Conservation (phyloP, 1,284 basidiomycete species). For the Sutorius eximius region DNA sequence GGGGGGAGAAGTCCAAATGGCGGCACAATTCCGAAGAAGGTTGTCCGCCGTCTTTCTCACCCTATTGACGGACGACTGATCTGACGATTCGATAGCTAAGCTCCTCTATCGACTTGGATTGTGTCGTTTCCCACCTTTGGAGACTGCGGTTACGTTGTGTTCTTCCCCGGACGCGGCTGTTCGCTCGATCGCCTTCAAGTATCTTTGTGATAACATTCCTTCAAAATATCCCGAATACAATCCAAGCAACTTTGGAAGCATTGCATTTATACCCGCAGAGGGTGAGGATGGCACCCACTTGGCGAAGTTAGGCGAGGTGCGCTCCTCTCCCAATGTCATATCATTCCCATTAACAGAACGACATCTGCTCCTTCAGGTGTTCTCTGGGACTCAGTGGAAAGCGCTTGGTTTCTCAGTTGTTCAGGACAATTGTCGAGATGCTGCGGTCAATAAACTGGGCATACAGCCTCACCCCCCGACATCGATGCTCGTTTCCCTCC, state of each 20-base stretch:
- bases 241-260: slow-evolving; percentile 48
- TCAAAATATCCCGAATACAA: slow-evolving; percentile 68
- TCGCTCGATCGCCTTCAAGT: slow-evolving; percentile 65
- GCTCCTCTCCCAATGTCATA: not conserved
- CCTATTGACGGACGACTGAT: not conserved
- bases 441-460: slow-evolving; percentile 67
- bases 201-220: slow-evolving; percentile 72
- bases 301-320: slow-evolving; percentile 69
- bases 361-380: slow-evolving; percentile 53
- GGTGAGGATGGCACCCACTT: slow-evolving; percentile 51
- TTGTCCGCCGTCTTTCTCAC: slow-evolving; percentile 29
- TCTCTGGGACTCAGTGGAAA: slow-evolving; percentile 69
- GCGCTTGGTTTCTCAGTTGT: slow-evolving; percentile 76
- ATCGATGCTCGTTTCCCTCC: slow-evolving; percentile 58
- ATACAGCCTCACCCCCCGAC: slow-evolving; percentile 76
- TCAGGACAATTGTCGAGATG: slow-evolving; percentile 56
- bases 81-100: slow-evolving; percentile 56
- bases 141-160: slow-evolving; percentile 67
- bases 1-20: slow-evolving; percentile 83
- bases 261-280: slow-evolving; percentile 82
- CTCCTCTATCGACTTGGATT: slow-evolving; percentile 83
- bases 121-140: slow-evolving; percentile 68
- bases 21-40: slow-evolving; percentile 81
- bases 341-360: not conserved
- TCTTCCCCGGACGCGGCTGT: slow-evolving; percentile 49